A percentile compares a stretch with the other conserved stretches of the same genome.
phyloP scores from a whole-genome alignment of 2,329 filamentous ascomycete species.

The Diplodia seriata region DNA sequence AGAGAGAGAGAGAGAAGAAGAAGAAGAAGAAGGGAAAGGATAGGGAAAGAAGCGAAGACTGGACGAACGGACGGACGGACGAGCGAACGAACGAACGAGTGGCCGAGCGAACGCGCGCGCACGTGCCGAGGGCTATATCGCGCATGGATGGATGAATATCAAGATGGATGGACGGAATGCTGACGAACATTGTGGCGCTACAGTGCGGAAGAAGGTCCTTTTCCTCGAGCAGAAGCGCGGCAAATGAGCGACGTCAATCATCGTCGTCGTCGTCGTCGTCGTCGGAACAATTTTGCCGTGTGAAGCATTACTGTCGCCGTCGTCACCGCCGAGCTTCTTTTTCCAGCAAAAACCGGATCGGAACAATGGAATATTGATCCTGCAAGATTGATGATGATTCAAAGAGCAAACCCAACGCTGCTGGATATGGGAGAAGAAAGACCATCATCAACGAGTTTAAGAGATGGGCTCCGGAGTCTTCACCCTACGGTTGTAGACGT shows the following conservation, averaged over 20 bases:
- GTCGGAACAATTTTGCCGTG: too few relatives aligned
- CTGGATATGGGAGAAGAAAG: not conserved
- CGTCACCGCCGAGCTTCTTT: not conserved
- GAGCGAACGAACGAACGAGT: too few relatives aligned
- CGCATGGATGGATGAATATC: too few relatives aligned
- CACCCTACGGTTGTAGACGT: not conserved
- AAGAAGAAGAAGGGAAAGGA: not conserved
- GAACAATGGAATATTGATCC: not conserved
- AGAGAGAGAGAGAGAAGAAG: too few relatives aligned
- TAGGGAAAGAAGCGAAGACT: not conserved
- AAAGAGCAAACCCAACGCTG: not conserved
- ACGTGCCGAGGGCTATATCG: too few relatives aligned
- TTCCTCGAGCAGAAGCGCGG: slow-evolving; percentile 93
- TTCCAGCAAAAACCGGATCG: too few relatives aligned
- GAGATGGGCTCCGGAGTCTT: not conserved
- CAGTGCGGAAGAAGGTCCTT: slow-evolving; percentile 92
- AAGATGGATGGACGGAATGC: not conserved
- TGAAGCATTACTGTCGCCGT: too few relatives aligned
- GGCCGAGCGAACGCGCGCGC: too few relatives aligned
- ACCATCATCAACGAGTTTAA: not conserved
- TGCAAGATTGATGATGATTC: too few relatives aligned
- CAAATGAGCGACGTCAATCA: slow-evolving; percentile 46
- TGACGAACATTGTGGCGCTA: not conserved
- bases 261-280: too few relatives aligned
- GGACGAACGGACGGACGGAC: too few relatives aligned